phyloP scores from a whole-genome alignment of 371 early-diverging fungal genomes.

The Mortierella sp. region DNA sequence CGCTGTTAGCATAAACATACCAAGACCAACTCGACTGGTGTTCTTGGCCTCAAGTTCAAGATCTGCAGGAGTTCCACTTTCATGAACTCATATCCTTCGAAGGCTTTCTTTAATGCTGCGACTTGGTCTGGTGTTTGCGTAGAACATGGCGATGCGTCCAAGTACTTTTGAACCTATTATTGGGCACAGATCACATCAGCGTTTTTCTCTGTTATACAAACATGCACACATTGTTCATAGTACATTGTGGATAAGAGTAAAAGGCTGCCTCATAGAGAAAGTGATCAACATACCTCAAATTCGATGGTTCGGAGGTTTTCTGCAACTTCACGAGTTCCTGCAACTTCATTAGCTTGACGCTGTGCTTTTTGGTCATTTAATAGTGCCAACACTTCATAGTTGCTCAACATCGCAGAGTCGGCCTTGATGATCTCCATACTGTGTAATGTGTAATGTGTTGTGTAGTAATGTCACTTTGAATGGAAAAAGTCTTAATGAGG shows the following conservation, averaged over 20 bases:
- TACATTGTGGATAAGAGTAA: neutral
- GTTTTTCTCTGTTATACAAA: neutral
- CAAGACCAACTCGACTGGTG: constrained; percentile 42
- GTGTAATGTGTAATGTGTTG: neutral
- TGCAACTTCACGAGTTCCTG: constrained; percentile 42
- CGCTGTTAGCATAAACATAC: constrained; percentile 12
- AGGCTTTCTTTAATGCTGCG: constrained; percentile 28
- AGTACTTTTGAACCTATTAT: constrained; percentile 49
- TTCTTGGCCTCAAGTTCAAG: constrained; percentile 49
- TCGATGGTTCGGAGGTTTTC: constrained; percentile 57
- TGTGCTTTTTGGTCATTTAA: constrained; percentile 55
- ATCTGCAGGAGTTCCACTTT: constrained; percentile 54
- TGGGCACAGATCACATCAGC: too few relatives aligned
- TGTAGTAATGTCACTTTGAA: neutral
- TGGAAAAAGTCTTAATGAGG: neutral
- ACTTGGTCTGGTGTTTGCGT: constrained; percentile 48
- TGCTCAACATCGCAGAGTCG: constrained; percentile 55
- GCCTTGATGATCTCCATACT: constrained; percentile 56
- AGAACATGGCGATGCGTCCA: constrained; percentile 39
- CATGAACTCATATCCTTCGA: constrained; percentile 34
- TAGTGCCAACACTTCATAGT: constrained; percentile 55
- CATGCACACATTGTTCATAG: neutral
- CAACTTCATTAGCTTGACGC: constrained; percentile 50
- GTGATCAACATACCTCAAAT: constrained; percentile 49
- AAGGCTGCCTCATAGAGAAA: too few relatives aligned